Base-by-base conservation (phyloP, 75 land plant species). In the Cunninghamia lanceolata region DNA sequence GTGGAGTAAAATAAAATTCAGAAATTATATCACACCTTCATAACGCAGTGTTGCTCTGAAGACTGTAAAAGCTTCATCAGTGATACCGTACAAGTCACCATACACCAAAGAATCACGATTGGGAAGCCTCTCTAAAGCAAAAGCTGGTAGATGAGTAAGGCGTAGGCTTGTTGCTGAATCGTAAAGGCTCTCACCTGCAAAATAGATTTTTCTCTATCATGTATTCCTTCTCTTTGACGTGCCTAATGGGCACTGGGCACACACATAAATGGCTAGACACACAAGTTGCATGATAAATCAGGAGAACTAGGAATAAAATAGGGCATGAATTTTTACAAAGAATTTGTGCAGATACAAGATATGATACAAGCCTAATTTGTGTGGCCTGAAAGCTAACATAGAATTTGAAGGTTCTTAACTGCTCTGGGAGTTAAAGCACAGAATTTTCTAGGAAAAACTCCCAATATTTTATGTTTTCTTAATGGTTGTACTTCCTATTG, bases 11-110 rank as follows among this genome's bases (percentile, higher is more conserved):
- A 19, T 52, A 40, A 47, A 36, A 9, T 47, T 40, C 17, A 84
- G 85, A 39, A 52, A 66, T 46, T 50, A 40, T 6, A 14, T 68
- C 17, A 14, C 30, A 83, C 98, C 98, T 95, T 96, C 96, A 91
- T 96, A 98, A 66, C 99, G 97, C 13, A 98, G 92, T 21, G 99
- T 98, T 76, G 93, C 99, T 79, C 99, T 93, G 73, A 96, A 98
- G 56, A 98, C 89, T 75, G 99, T 96, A 30, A 95, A 92, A 32
- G 99, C 99, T 91, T 98, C 99, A 73, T 91, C 45, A 42, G 83
- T 86, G 35, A 98, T 96, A 40, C 95, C 96, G 93, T 98, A 98
- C 13, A 96, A 47, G 19, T 96, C 95, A 19, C 99, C 99, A 91
- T 98, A 98, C 4, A 88, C 83, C 68, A 98, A 90, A 68, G 99